These are phyloP conservation scores for Papiliotrema flavescens DNA, from an alignment of 1,284 basidiomycete species.

Conservation along the genomic window DNA sequence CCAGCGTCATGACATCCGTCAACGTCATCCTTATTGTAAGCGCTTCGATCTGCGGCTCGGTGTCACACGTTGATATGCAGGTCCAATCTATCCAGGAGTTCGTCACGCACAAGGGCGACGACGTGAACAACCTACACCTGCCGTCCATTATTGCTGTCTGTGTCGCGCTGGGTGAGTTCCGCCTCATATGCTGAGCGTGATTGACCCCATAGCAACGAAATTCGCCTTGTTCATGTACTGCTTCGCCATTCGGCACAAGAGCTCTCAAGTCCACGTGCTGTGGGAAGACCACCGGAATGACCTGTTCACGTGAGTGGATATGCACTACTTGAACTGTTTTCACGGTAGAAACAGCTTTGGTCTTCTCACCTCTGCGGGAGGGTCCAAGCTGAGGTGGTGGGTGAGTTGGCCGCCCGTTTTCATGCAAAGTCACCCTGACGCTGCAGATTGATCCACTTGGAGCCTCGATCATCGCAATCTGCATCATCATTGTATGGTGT, in stretches of 20 bases:
- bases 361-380: constrained; percentile 84
- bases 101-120: constrained; percentile 57
- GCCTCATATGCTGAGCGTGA: background rate
- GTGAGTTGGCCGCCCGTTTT: constrained; percentile 14
- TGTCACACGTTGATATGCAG: constrained; percentile 5
- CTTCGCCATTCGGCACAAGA: constrained; percentile 67
- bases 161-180: constrained; percentile 64
- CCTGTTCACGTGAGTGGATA: constrained; percentile 61
- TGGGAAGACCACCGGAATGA: constrained; percentile 97
- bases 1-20: constrained; percentile 53
- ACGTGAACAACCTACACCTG: constrained; percentile 69
- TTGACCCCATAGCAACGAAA: constrained; percentile 53
- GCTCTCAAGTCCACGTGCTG: constrained; percentile 85
- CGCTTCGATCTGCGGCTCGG: background rate
- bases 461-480: constrained; percentile 62
- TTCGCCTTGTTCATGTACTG: constrained; percentile 83
- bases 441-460: constrained; percentile 45
- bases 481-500: constrained; percentile 77
- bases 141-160: constrained; percentile 78
- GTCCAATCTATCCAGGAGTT: constrained; percentile 76
- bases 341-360: constrained; percentile 60
- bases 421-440: background rate
- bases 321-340: background rate
- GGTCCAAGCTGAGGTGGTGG: constrained; percentile 63
- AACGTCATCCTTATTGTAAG: constrained; percentile 40